Base-by-base conservation (phyloP, 495 filamentous ascomycete genomes). In the Durotheca rogersii region DNA sequence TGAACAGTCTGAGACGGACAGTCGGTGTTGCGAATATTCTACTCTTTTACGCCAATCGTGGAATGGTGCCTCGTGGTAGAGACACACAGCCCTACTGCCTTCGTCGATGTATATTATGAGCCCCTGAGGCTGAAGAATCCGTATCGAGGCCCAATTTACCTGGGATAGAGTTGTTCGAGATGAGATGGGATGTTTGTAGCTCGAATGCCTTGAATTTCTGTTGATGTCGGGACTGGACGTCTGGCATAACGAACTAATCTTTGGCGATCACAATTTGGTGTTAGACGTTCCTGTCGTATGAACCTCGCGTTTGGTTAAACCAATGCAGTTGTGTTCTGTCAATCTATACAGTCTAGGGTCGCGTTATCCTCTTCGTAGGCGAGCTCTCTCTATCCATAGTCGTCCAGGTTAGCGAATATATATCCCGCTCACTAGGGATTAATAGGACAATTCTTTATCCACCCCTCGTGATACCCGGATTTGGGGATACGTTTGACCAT, bases 31-130 rank as follows among this genome's bases (percentile, higher is more conserved):
- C 62, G 43, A 72, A 73, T 56, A 72, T 72, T 32, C 77, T 71
- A n/a, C 73, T 72, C 9, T 67, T n/a, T 31, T 16, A 75, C 65
- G 36, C 67, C 66, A 51, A 76, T 60, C 58, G 78, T 78, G 60
- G 76, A 15, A 66, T 71, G 46, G 78, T 70, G 35, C 71, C 75
- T 27, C 72, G 69, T 10, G 69, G 75, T 41, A 74, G 69, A 2
- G 69, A 53, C 38, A 76, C 69, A 33, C 68, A 67, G 35, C 77
- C 72, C 46, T 55, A 14, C 18, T 49, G 1, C 3, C 29, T 18
- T 4, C 6, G 11, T 32, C 21, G 45, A 25, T 34, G 25, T 29
- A 18, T 1, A 16, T 29, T 31, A 29, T 29, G 10, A 27, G 29
- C 30, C 38, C 10, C 12, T 38, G 19, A 12, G 14, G 32, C 4